A percentile compares a stretch with the other conserved stretches of the same genome.
phyloP scores from a whole-genome alignment of 257 asterid species.

The Linaria vulgaris region DNA sequence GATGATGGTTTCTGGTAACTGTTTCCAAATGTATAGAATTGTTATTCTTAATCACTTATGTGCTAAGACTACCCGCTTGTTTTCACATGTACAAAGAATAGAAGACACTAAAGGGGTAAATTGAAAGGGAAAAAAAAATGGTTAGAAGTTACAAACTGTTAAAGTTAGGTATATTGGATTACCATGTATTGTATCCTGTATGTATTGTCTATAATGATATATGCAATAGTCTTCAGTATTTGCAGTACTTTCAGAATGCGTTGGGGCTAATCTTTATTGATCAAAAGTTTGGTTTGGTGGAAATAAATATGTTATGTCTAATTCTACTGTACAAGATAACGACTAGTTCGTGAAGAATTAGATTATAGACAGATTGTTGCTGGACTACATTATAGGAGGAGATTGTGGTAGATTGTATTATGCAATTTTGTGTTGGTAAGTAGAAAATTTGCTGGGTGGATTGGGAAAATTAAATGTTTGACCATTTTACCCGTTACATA shows the following conservation, averaged over 20 bases:
- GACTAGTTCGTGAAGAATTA: too few species aligned
- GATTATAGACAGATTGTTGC: too few species aligned
- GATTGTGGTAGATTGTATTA: too few species aligned
- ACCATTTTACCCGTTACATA: too few species aligned
- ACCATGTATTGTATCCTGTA: slow-evolving; percentile 26
- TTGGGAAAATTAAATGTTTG: too few species aligned
- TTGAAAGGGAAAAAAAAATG: neutral
- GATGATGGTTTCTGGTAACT: slow-evolving; percentile 72
- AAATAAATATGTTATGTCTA: too few species aligned
- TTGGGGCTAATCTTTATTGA: neutral
- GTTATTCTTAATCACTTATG: slow-evolving; percentile 24
- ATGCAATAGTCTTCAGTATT: neutral
- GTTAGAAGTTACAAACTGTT: slow-evolving; percentile 16
- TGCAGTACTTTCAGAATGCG: neutral
- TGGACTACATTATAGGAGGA: too few species aligned
- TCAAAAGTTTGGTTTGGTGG: too few species aligned
- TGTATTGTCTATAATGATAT: slow-evolving; percentile 28
- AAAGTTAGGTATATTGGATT: slow-evolving; percentile 31
- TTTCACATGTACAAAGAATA: slow-evolving; percentile 33
- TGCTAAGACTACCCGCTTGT: slow-evolving; percentile 23
- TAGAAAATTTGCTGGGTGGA: too few species aligned
- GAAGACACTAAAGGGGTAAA: slow-evolving; percentile 15
- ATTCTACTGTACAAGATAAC: too few species aligned
- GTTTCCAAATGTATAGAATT: slow-evolving; percentile 47
- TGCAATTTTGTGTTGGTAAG: too few species aligned